These are phyloP conservation scores for Neurospora sp. DNA, from an alignment of 495 filamentous ascomycete species.

Conservation along the genomic window DNA sequence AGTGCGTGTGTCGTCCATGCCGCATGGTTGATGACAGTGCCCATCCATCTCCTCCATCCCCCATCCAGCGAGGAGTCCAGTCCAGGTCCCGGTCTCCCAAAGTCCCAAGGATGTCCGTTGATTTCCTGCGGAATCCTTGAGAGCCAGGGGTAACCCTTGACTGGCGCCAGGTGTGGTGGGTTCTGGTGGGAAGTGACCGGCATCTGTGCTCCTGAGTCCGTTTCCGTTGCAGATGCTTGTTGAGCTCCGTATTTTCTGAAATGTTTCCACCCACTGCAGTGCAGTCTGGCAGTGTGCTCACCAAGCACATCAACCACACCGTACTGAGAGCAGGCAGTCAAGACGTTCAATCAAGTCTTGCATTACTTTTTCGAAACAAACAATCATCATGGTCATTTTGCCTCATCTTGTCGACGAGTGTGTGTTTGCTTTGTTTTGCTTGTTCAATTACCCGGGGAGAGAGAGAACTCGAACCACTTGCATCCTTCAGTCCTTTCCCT, in stretches of 20 bases:
- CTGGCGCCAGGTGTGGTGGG: background rate
- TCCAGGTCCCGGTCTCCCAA: background rate
- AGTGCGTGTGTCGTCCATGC: background rate
- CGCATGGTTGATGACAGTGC: background rate
- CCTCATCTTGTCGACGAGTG: background rate
- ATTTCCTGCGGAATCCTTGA: background rate
- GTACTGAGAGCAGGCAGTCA: background rate
- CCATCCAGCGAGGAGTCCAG: background rate
- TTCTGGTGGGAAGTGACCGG: background rate
- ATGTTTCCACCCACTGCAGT: background rate
- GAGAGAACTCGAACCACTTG: background rate
- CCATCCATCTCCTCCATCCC: background rate
- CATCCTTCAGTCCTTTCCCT: background rate
- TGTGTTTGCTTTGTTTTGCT: background rate
- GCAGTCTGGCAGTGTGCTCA: background rate
- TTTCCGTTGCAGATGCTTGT: background rate
- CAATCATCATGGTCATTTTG: background rate
- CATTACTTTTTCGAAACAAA: background rate
- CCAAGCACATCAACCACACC: background rate
- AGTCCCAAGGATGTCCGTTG: background rate
- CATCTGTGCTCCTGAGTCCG: background rate
- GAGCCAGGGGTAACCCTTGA: background rate
- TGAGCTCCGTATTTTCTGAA: background rate
- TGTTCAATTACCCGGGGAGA: background rate
- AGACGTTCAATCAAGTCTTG: background rate